These are phyloP conservation scores for Dicorynia guianensis DNA, from an alignment of 306 rosid genomes.

Conservation along the genomic window DNA sequence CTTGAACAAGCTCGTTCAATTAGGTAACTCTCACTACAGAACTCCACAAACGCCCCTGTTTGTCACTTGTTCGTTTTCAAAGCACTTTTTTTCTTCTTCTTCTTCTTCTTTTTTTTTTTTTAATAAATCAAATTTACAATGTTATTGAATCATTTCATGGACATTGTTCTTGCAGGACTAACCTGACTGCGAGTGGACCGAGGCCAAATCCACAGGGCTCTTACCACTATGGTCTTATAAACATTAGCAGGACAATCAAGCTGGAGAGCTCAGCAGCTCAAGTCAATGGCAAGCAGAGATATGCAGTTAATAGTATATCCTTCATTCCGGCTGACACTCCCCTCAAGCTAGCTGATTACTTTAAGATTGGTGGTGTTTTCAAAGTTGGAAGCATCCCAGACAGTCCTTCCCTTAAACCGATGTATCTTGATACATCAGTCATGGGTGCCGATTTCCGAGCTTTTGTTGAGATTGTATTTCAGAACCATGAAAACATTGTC, in stretches of 20 bases:
- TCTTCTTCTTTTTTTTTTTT: background rate
- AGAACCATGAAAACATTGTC: slow-evolving; percentile 83
- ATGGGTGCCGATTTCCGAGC: slow-evolving; percentile 83
- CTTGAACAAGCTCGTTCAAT: slow-evolving; percentile 82
- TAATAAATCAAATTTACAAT: background rate
- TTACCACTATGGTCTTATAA: slow-evolving; percentile 88
- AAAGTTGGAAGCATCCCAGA: slow-evolving; percentile 77
- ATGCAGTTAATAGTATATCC: slow-evolving; percentile 88
- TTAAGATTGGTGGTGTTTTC: slow-evolving; percentile 84
- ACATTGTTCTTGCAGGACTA: slow-evolving; percentile 59
- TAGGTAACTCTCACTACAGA: slow-evolving; percentile 51
- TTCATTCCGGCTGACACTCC: slow-evolving; percentile 78
- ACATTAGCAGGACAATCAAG: slow-evolving; percentile 75
- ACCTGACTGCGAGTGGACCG: slow-evolving; percentile 95
- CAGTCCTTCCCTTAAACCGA: slow-evolving; percentile 66
- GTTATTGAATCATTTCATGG: slow-evolving; percentile 11
- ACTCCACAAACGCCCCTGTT: background rate
- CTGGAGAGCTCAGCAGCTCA: slow-evolving; percentile 82
- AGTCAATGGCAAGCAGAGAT: slow-evolving; percentile 93
- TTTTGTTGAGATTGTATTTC: slow-evolving; percentile 88
- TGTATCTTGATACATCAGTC: slow-evolving; percentile 85
- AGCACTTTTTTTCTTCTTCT: background rate
- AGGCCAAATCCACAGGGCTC: slow-evolving; percentile 99
- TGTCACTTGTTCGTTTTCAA: slow-evolving; percentile 12
- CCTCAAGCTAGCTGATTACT: slow-evolving; percentile 83